Conservation (phyloP, 2,329 filamentous ascomycete species). For the Fusarium stilboides region DNA sequence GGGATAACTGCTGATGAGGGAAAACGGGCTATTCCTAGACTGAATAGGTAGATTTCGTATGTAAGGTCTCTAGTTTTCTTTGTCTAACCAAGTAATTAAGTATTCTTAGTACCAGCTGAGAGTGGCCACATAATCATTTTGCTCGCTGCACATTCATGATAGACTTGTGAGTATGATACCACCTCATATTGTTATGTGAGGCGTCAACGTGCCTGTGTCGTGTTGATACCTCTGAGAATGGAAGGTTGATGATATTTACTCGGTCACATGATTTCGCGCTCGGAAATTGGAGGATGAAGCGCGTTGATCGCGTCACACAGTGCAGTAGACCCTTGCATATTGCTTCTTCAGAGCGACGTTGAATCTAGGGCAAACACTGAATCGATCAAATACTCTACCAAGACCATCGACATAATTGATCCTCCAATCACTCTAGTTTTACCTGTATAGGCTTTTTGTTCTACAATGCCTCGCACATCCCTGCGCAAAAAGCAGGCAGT, state of each 20-base stretch:
- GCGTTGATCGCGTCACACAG: constrained; percentile 45
- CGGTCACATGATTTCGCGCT: constrained; percentile 48
- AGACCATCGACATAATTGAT: not conserved
- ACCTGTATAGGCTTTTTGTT: not conserved
- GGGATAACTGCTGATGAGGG: not conserved
- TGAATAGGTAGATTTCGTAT: constrained; percentile 3
- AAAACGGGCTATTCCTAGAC: not conserved
- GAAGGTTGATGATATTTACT: not conserved
- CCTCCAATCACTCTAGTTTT: not conserved
- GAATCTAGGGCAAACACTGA: not conserved
- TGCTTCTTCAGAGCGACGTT: not conserved
- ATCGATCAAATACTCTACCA: not conserved
- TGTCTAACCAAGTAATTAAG: not conserved
- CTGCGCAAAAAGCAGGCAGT: constrained; percentile 52
- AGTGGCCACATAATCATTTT: not conserved
- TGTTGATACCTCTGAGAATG: too few relatives aligned
- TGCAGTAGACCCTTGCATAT: not conserved
- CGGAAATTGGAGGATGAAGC: constrained; percentile 20
- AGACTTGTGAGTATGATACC: not conserved
- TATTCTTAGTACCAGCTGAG: not conserved
- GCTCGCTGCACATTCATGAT: not conserved
- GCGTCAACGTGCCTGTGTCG: too few relatives aligned
- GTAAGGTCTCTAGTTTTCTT: constrained; percentile 13
- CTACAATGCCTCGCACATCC: constrained; percentile 55
- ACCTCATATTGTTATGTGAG: not conserved